Evolutionary conservation across 108 stramenopile species (phyloP), one percentile per base, ranked within the genome.

Genomic region (Seminavis robusta): DNA sequence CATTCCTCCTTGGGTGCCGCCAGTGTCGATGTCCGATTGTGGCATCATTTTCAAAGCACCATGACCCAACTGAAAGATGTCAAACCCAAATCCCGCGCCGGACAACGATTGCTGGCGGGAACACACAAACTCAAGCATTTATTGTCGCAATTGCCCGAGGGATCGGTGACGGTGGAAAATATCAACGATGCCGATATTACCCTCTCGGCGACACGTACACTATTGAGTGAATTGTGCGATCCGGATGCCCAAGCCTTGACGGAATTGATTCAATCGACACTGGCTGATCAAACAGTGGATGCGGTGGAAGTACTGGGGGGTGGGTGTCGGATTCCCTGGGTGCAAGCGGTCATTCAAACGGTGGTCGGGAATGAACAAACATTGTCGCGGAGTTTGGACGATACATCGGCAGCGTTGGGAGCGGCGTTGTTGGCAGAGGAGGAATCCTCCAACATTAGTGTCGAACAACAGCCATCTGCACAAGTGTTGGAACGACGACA

Each of bases 351-450:
- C 20, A 59, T 80, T 38, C 64, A 56, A 8, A 16, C 32, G 9
- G 46, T 52, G 23, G 52, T 52, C 27, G 46, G 7, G 9, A 59
- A 59, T 28, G 60, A 57, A 5, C 56, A 55, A 49, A 62, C 50
- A 33, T 49, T 76, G 16, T 67, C 70, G 24, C 31, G 51, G 23
- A 74, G 73, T 68, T 69, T 80, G 58, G 79, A 80, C 45, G 79
- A 80, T 61, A 76, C 79, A 10, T 71, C 65, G 2, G 52, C 71
- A 39, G 79, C 79, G 10, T 73, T 76, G 47, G 79, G 79, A 11
- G 79, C 74, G 0, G 65, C 70, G 0, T 43, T 71, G 31, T 3
- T 70, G 9, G 61, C 43, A 5, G 38, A 47, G 10, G 33, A 33
- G 5, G 1, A 26, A 8, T 27, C 32, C 20, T 17, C 0, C 6